Base-by-base conservation (phyloP, 805 yeast genomes). In the Yarrowia osloensis region DNA sequence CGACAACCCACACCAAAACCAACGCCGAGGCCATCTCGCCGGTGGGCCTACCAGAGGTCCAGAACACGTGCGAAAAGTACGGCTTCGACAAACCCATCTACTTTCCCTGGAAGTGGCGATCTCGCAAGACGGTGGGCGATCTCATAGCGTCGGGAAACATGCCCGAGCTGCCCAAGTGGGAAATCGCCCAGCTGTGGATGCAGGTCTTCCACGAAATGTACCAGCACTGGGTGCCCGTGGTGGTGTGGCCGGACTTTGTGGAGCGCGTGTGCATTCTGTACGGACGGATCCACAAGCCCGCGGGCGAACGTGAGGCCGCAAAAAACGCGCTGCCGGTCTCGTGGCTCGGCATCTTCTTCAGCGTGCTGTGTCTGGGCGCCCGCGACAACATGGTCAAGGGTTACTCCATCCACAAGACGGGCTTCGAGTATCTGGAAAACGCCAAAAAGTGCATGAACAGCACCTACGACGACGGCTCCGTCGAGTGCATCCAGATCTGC, bases 211-310 rank as follows among this genome's bases (percentile, higher is more conserved):
- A 50, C 55, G 67, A 68, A 40, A 65, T 70, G 33, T 66, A 70
- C 66, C 74, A 73, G 52, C 68, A 68, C 15, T 73, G 74, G 74
- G 61, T 72, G 49, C 76, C 76, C 0, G 67, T 70, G 28, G 67
- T 73, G 19, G 73, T 72, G 52, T 73, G 76, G 76, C 69, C 67
- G 2, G 66, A 67, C 12, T 72, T 73, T 47, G 49, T 66, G 11
- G 62, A 65, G 21, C 61, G 65, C 22, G 49, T 57, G 59, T 73
- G 68, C 9, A 26, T 26, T 26, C 68, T 71, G 12, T 73, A 71
- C 54, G 31, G 55, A 22, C 50, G 31, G 6, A 28, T 65, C 33
- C 47, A 22, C 67, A 61, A 59, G 59, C 24, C 39, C 54, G 55
- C 37, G 47, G 54, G 7, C 4, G 54, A 61, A n/a, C 24, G 49